Evolutionary conservation across 208 protist genomes (phyloP).

Genomic region (Trypanosoma caninum): DNA sequence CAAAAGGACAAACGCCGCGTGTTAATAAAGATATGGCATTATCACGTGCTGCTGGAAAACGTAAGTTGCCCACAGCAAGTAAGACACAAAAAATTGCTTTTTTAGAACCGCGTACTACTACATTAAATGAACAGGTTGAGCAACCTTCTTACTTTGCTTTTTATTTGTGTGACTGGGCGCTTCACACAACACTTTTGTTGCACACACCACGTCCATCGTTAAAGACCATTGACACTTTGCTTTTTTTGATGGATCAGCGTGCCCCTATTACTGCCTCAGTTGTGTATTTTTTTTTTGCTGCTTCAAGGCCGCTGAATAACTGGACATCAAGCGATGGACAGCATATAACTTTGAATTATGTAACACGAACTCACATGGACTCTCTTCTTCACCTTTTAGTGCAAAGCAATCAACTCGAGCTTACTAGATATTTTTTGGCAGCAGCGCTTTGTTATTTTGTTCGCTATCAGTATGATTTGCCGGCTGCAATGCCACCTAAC

Average conservation of each 20-base stretch:
- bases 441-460: slow-evolving; percentile 56
- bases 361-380: slow-evolving; percentile 46
- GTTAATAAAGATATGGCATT: too few relatives aligned
- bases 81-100: too few relatives aligned
- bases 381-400: slow-evolving; percentile 76
- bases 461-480: slow-evolving; percentile 40
- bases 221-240: slow-evolving; percentile 53
- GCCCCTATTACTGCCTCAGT: slow-evolving; percentile 56
- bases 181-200: slow-evolving; percentile 60
- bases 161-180: slow-evolving; percentile 64
- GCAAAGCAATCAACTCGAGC: slow-evolving; percentile 69
- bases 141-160: slow-evolving; percentile 20
- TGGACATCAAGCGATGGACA: slow-evolving; percentile 26
- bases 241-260: slow-evolving; percentile 63
- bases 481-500: slow-evolving; percentile 31
- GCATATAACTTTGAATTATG: slow-evolving; percentile 33
- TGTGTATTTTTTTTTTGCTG: slow-evolving; percentile 67
- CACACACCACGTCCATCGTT: slow-evolving; percentile 60
- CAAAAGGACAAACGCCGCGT: too few relatives aligned
- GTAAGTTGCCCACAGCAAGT: too few relatives aligned
- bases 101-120: too few relatives aligned
- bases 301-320: slow-evolving; percentile 25
- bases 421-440: slow-evolving; percentile 75
- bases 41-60: too few relatives aligned
- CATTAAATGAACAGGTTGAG: too few relatives aligned